A percentile compares a stretch with the other conserved stretches of the same genome.
These are phyloP conservation scores for Nephelium lappaceum DNA, from an alignment of 345 rosid genomes.

Conservation along the genomic window DNA sequence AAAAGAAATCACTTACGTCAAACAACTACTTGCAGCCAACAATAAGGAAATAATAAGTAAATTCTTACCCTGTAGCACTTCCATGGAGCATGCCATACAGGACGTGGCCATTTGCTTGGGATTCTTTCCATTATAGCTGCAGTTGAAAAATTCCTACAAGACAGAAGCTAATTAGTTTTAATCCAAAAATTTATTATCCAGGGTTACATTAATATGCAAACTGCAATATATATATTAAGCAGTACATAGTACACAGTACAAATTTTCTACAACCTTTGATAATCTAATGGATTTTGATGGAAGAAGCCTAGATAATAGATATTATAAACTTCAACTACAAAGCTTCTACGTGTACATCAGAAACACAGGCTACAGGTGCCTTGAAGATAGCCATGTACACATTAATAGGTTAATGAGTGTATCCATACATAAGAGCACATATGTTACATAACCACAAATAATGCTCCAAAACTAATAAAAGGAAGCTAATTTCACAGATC, in stretches of 20 bases:
- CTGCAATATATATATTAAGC: background rate
- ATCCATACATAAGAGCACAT: background rate
- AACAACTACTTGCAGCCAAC: background rate
- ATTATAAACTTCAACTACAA: background rate
- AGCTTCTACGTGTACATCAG: background rate
- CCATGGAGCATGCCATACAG: slow-evolving; percentile 98
- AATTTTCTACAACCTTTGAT: background rate
- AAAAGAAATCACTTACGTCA: background rate
- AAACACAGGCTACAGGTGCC: background rate
- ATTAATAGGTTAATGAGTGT: background rate
- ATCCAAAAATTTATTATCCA: background rate
- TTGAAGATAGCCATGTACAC: background rate
- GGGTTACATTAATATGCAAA: background rate
- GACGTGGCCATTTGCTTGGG: slow-evolving; percentile 98
- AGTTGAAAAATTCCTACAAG: slow-evolving; percentile 68
- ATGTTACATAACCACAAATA: background rate
- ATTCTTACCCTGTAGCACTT: slow-evolving; percentile 89
- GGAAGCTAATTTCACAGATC: background rate
- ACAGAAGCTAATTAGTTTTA: slow-evolving; percentile 8
- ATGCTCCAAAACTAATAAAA: background rate
- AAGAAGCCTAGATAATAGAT: background rate
- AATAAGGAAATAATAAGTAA: background rate
- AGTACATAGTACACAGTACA: background rate
- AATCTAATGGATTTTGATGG: background rate
- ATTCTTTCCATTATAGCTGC: slow-evolving; percentile 94